A percentile compares a stretch with the other conserved stretches of the same genome.
Evolutionary conservation across 225 moss, liverwort and hornwort genomes (phyloP).

Genomic region (Ulota crispa): DNA sequence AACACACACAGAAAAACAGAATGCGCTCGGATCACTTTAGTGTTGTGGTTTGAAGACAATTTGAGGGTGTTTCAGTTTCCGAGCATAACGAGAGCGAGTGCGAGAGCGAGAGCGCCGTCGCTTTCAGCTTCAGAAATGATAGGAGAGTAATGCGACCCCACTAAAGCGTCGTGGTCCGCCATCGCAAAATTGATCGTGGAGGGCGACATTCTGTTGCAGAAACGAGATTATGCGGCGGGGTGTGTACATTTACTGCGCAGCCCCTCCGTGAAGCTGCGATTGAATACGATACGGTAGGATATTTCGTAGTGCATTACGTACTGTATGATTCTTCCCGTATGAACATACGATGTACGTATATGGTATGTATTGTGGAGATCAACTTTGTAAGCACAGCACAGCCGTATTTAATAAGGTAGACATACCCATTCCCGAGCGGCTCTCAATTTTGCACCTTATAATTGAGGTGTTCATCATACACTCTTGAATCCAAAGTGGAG

Average conservation of each 20-base stretch:
- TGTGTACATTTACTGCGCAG: constrained; percentile 27
- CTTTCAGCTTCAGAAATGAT: constrained; percentile 11
- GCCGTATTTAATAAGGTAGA: too few relatives aligned
- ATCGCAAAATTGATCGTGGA: constrained; percentile 4
- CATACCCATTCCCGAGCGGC: too few relatives aligned
- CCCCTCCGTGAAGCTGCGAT: background rate
- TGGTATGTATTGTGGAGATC: too few relatives aligned
- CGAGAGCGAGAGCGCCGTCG: constrained; percentile 11
- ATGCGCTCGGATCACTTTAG: background rate
- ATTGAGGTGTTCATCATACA: too few relatives aligned
- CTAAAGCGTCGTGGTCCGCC: background rate
- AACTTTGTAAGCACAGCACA: too few relatives aligned
- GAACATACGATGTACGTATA: too few relatives aligned
- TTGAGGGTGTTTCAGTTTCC: background rate
- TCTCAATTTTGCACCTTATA: too few relatives aligned
- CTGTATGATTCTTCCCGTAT: too few relatives aligned
- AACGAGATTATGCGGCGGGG: background rate
- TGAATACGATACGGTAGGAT: background rate
- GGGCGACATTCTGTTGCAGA: background rate
- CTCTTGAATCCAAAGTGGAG: too few relatives aligned
- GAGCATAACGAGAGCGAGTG: background rate
- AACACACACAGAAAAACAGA: background rate
- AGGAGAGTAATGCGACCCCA: background rate
- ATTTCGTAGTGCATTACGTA: background rate
- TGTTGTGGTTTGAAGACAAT: background rate